Conservation (phyloP, 2,329 filamentous ascomycete species). For the Aureobasidium sp. region DNA sequence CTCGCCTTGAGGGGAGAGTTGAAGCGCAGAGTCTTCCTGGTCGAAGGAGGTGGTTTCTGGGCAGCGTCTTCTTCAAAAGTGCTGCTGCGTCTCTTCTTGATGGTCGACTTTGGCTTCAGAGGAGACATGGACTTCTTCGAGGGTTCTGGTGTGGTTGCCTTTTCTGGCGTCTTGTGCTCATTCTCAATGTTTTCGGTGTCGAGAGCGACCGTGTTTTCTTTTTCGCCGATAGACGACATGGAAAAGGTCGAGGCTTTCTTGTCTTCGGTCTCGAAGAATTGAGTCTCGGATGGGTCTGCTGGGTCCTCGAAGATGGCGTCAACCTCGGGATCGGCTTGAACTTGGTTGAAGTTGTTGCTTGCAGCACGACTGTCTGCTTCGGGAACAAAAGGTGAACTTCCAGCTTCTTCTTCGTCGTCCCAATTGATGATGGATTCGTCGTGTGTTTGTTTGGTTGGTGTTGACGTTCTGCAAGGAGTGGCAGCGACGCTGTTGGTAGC, state of each 20-base stretch:
- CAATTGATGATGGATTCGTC: slow-evolving; percentile 25
- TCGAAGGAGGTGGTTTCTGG: slow-evolving; percentile 12
- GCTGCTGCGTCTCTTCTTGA: slow-evolving; percentile 22
- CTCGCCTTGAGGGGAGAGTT: slow-evolving; percentile 20
- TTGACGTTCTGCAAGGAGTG: slow-evolving; percentile 4
- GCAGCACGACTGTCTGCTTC: slow-evolving; percentile 32
- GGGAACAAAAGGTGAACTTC: slow-evolving; percentile 44
- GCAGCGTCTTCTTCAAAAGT: slow-evolving; percentile 2
- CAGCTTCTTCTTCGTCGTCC: slow-evolving; percentile 33
- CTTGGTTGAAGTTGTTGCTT: slow-evolving; percentile 19
- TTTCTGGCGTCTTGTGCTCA: slow-evolving; percentile 18
- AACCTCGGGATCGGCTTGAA: slow-evolving; percentile 5
- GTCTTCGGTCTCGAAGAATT: slow-evolving; percentile 9
- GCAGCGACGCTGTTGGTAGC: background rate
- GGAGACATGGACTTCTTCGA: slow-evolving; percentile 19
- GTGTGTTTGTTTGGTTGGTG: slow-evolving; percentile 12
- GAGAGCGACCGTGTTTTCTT: slow-evolving; percentile 7
- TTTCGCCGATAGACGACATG: background rate
- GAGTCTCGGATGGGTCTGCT: background rate
- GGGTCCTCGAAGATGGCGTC: slow-evolving; percentile 16
- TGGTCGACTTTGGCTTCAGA: slow-evolving; percentile 22
- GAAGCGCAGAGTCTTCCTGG: slow-evolving; percentile 21
- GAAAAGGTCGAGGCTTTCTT: background rate
- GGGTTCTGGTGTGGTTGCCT: slow-evolving; percentile 13
- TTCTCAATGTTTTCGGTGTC: slow-evolving; percentile 24